Evolutionary conservation across 371 early-diverging fungal species (phyloP), one percentile per base, ranked within the genome.

Genomic region (Rhizopus delemar): DNA sequence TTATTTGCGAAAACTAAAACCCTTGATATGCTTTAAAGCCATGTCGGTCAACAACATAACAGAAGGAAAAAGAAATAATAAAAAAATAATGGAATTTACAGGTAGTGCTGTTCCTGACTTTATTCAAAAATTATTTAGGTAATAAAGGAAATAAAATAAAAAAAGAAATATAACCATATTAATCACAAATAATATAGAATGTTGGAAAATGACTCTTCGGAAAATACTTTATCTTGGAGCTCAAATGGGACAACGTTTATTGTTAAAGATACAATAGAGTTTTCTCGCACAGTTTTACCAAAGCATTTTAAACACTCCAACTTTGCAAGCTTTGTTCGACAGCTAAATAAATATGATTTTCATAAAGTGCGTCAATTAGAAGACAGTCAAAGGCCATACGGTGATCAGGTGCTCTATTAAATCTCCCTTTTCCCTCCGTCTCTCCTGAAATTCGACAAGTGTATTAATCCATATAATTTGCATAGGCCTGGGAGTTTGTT

Each of bases 321-420:
- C 67, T 90, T 95, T 73, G 89, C 93, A 12, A 90, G 90, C 53
- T 96, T 98, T 82, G 93, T 96, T 15, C 86, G 98, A 34, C 98
- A 98, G 67, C 83, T 98, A 4, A 98, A 98, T 78, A 98, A 93
- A 75, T 98, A 98, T 63, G 98, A 91, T 61, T 96, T 98, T 71
- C 93, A 94, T 78, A 95, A 94, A 77, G 83, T 93, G 34, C 63
- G 85, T 41, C 78, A 74, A 38, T 71, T 74, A 2, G 87, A 87
- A 16, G 86, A 87, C 43, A 70, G 73, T 8, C 77, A 68, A 6
- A 73, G 70, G 57, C 68, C 75, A 2, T 84, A 88, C 59, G 88
- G 89, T 5, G 88, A 89, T 41, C 84, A 85, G 71, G 87, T 85
- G 22, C 22, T 22, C 22, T 22, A 22, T 22, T 22, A 22, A 69